Evolutionary conservation across 306 rosid species (phyloP), one percentile per base, ranked within the genome.

Genomic region (Quercus cerris): DNA sequence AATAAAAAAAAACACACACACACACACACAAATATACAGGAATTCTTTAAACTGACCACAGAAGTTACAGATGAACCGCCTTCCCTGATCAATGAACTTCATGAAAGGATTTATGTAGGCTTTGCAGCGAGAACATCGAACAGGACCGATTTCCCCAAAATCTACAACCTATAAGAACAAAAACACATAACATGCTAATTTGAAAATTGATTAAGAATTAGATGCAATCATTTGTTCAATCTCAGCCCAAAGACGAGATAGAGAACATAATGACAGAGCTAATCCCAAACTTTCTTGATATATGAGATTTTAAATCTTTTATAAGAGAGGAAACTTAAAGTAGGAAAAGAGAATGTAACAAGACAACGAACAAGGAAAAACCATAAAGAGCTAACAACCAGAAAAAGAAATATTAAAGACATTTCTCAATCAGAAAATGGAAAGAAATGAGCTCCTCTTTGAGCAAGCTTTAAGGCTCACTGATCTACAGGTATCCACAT

Each of bases 81-180:
- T 89, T 87, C 99, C 99, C 82, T 93, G 99, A 83, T 93, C 99
- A 78, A 93, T 84, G 77, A 95, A 95, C 86, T 90, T 95, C 99
- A 95, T 95, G 82, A 95, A 95, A 76, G 99, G 97, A 86, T 95
- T 95, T 75, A 95, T 86, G 82, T 95, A 95, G 78, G 94, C 97
- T 87, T 93, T 95, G 94, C 99, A 95, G 58, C 98, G 97, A 72
- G 97, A 91, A 87, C 98, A 95, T 78, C 99, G 96, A 61, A 95
- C 96, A 71, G 99, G 99, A 81, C 99, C 99, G 70, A 94, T 80
- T 83, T 95, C 99, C 87, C 98, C 99, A 89, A 95, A 95, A 83
- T 95, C 99, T 75, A 93, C 98, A 89, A 95, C 93, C 99, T 93
- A 86, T 31, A 75, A 69, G 77, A 35, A 75, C 30, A 70, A 33